These are phyloP conservation scores for Pleurotus tuber-regium DNA, from an alignment of 768 basidiomycete species.

Conservation along the genomic window DNA sequence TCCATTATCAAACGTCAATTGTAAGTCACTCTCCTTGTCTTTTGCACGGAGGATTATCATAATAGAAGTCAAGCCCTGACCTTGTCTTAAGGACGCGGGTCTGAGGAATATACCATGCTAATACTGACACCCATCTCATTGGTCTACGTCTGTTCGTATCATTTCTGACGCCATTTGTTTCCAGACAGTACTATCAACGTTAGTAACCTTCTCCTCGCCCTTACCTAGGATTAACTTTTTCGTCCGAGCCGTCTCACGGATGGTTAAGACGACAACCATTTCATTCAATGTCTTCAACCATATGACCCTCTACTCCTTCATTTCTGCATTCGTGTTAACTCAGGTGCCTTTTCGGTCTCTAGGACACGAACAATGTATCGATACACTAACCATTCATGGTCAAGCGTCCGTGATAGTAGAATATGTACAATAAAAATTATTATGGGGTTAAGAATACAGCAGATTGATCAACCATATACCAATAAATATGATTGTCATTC, in stretches of 20 bases:
- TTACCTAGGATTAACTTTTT: slow-evolving; percentile 23
- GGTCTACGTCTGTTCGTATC: not conserved
- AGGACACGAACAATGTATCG: too few relatives aligned
- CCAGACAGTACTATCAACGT: slow-evolving; percentile 18
- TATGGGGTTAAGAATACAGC: slow-evolving; percentile 36
- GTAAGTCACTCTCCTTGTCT: slow-evolving; percentile 11
- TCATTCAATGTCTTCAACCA: slow-evolving; percentile 33
- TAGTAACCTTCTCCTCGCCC: slow-evolving; percentile 12
- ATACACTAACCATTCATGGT: too few relatives aligned
- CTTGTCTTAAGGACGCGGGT: slow-evolving; percentile 66
- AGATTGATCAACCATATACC: slow-evolving; percentile 56
- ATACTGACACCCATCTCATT: slow-evolving; percentile 56
- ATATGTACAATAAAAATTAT: slow-evolving; percentile 1
- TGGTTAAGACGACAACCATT: slow-evolving; percentile 21
- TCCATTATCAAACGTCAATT: too few relatives aligned
- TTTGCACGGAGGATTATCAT: slow-evolving; percentile 60
- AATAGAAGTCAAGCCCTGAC: slow-evolving; percentile 93
- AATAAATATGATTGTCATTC: slow-evolving; percentile 19
- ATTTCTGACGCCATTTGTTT: too few relatives aligned
- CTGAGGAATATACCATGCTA: slow-evolving; percentile 87
- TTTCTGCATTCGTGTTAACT: slow-evolving; percentile 11
- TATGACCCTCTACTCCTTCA: slow-evolving; percentile 25
- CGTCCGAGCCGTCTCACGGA: slow-evolving; percentile 17
- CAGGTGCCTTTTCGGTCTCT: too few relatives aligned
- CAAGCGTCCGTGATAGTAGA: too few relatives aligned